phyloP scores from a whole-genome alignment of 345 rosid species.

The Citrus sp. region DNA sequence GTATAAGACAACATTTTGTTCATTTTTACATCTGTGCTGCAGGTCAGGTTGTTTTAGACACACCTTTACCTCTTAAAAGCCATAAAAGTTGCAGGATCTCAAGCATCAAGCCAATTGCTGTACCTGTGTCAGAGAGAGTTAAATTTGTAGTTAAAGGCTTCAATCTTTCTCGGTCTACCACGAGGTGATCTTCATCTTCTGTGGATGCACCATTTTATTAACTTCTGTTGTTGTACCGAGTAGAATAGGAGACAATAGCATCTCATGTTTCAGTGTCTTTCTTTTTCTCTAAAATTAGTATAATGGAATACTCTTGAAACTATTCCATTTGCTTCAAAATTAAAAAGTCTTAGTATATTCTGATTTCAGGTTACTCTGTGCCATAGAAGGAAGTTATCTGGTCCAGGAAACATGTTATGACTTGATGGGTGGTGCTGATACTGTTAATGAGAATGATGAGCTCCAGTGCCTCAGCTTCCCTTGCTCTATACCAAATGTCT shows the following conservation, averaged over 20 bases:
- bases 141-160: conserved; percentile 56
- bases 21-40: conserved; percentile 26
- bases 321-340: neutral
- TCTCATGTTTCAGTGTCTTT: neutral
- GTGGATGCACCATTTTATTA: neutral
- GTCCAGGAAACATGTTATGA: conserved; percentile 37
- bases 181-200: conserved; percentile 34
- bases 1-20: conserved; percentile 6
- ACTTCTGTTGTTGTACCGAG: neutral
- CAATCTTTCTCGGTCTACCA: conserved; percentile 42
- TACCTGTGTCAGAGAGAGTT: conserved; percentile 39
- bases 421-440: conserved; percentile 30
- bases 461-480: conserved; percentile 36
- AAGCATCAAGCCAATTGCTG: conserved; percentile 62
- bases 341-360: conserved; percentile 1
- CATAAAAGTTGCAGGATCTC: conserved; percentile 44
- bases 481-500: conserved; percentile 47
- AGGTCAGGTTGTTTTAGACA: conserved; percentile 61
- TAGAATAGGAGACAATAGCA: neutral
- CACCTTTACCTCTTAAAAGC: conserved; percentile 40
- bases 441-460: conserved; percentile 29
- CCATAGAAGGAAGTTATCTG: conserved; percentile 59
- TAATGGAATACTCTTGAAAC: neutral
- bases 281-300: neutral
- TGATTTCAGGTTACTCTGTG: conserved; percentile 54